phyloP scores from a whole-genome alignment of 2,329 filamentous ascomycete species.

The Pseudogymnoascus verrucosus region DNA sequence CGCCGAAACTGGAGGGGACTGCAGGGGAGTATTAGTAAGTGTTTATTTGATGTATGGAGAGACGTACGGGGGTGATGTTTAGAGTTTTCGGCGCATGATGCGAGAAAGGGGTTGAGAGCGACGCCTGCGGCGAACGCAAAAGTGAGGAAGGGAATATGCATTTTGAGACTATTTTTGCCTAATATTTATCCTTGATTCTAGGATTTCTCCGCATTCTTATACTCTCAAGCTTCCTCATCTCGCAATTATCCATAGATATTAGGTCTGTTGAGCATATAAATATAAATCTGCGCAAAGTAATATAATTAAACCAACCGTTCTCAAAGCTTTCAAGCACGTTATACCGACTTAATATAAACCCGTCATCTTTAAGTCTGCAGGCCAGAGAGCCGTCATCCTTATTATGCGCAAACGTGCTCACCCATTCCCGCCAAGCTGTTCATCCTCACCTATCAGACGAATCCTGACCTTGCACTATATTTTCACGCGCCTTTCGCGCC shows the following conservation, averaged over 20 bases:
- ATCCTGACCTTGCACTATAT: neutral
- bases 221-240: neutral
- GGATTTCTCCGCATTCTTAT: neutral
- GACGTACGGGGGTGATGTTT: conserved; percentile 2
- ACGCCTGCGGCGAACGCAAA: neutral
- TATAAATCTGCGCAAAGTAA: neutral
- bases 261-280: neutral
- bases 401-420: neutral
- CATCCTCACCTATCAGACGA: neutral
- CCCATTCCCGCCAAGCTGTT: neutral
- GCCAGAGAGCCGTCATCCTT: neutral
- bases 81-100: neutral
- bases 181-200: neutral
- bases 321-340: neutral
- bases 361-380: neutral
- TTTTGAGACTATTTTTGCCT: neutral
- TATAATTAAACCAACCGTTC: neutral
- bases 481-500: neutral
- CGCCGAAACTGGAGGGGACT: conserved; percentile 13
- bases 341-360: neutral
- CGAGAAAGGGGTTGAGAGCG: neutral
- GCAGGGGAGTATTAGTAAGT: neutral
- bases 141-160: neutral
- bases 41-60: conserved; percentile 16
- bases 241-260: neutral